Evolutionary conservation across 352 stramenopile genomes (phyloP).

Genomic region (Pythium insidiosum): DNA sequence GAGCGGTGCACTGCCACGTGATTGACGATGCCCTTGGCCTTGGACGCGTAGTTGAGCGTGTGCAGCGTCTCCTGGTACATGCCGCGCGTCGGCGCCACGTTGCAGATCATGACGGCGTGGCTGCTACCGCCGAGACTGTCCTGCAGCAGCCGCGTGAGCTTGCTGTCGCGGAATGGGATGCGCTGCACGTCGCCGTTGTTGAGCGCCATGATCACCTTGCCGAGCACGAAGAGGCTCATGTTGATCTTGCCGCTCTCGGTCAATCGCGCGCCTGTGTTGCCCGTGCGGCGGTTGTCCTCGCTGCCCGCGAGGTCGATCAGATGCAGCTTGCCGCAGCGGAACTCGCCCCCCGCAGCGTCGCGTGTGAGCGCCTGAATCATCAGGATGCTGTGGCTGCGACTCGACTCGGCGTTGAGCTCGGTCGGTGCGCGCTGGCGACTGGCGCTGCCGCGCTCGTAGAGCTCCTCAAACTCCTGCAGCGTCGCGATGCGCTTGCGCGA

Average conservation of each 20-base stretch:
- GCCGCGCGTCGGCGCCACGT: slow-evolving; percentile 13
- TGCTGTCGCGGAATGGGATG: slow-evolving; percentile 71
- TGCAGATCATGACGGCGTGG: slow-evolving; percentile 35
- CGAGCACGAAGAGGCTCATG: slow-evolving; percentile 64
- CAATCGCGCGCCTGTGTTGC: slow-evolving; percentile 22
- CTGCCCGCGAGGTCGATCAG: slow-evolving; percentile 35
- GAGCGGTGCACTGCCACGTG: slow-evolving; percentile 11
- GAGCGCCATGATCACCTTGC: slow-evolving; percentile 71
- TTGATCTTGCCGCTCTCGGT: slow-evolving; percentile 55
- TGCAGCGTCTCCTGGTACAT: slow-evolving; percentile 29
- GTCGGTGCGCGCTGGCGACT: slow-evolving; percentile 27
- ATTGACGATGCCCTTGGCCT: slow-evolving; percentile 25
- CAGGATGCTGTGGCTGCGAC: slow-evolving; percentile 76
- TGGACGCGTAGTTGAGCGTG: slow-evolving; percentile 31
- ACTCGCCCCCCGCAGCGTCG: slow-evolving; percentile 6
- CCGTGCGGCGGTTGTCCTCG: slow-evolving; percentile 24
- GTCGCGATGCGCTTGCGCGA: slow-evolving; percentile 18
- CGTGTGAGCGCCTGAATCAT: slow-evolving; percentile 32
- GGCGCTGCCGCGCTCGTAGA: slow-evolving; percentile 19
- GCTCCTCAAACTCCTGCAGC: slow-evolving; percentile 21
- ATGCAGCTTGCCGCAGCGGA: slow-evolving; percentile 23
- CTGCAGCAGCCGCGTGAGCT: slow-evolving; percentile 67
- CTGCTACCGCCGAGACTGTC: slow-evolving; percentile 31
- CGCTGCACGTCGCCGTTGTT: slow-evolving; percentile 46
- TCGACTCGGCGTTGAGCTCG: slow-evolving; percentile 61